A percentile compares a stretch with the other conserved stretches of the same genome.
phyloP scores from a whole-genome alignment of 1,284 basidiomycete genomes.

The Trichosporon sp. region DNA sequence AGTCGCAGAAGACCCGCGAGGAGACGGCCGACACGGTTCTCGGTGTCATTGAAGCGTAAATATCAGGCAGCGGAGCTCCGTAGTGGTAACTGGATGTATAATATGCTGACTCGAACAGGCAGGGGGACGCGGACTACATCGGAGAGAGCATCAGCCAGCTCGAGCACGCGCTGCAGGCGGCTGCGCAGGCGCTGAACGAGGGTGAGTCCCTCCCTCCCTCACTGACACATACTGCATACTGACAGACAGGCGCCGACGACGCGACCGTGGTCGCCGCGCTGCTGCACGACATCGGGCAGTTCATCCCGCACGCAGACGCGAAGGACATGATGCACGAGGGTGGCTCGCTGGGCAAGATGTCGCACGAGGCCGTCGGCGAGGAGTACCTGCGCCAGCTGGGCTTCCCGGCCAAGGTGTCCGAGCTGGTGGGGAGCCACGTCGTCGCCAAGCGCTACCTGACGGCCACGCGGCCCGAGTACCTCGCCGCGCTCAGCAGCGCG shows the following conservation, averaged over 20 bases:
- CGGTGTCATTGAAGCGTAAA: constrained; percentile 22
- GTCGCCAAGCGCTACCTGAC: constrained; percentile 38
- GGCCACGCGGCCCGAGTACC: constrained; percentile 26
- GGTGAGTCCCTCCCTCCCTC: background rate
- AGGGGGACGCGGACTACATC: constrained; percentile 31
- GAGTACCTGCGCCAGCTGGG: constrained; percentile 31
- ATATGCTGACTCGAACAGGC: constrained; percentile 16
- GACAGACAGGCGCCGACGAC: constrained; percentile 29
- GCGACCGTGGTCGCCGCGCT: constrained; percentile 39
- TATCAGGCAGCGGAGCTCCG: background rate
- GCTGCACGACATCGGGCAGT: constrained; percentile 43
- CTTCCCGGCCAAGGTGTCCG: constrained; percentile 33
- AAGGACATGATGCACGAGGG: constrained; percentile 26
- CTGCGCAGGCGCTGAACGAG: constrained; percentile 16
- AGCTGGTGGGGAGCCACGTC: constrained; percentile 39
- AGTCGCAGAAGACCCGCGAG: background rate
- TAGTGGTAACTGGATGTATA: background rate
- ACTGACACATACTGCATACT: background rate
- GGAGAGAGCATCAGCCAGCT: constrained; percentile 35
- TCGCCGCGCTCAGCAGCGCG: constrained; percentile 25
- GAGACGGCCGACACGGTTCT: constrained; percentile 18
- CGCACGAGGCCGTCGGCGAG: constrained; percentile 37
- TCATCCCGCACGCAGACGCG: constrained; percentile 28
- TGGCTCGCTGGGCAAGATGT: constrained; percentile 25
- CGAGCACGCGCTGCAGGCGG: constrained; percentile 36